Evolutionary conservation across 495 filamentous ascomycete species (phyloP), one percentile per base, ranked within the genome.

Genomic region (Collariella sp.): DNA sequence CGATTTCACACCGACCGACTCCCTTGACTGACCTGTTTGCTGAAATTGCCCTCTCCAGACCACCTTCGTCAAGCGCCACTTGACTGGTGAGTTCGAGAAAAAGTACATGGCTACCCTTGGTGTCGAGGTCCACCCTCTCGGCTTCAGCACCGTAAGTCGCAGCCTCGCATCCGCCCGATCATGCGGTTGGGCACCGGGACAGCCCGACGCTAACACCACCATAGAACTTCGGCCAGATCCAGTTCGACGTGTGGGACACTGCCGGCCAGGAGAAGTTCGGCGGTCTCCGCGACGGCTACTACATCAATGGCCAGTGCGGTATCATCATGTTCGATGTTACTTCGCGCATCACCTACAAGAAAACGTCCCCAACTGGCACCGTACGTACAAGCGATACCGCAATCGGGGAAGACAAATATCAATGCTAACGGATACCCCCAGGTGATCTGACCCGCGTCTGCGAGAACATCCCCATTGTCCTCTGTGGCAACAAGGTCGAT

Each of bases 281-380:
- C 79, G 94, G 94, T 79, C 88, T 99, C 65, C 84, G 94, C 76
- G 94, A 99, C 78, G 94, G 94, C 57, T 99, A 99, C 82, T 99
- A 99, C 77, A 99, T 99, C 83, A 97, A 96, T 81, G 94, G 94
- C 61, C 93, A 97, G 78, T 96, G 93, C 72, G 94, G 94, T 78
- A 95, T 99, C 80, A 97, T 99, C 84, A 99, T 99, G 94, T 99
- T 99, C 76, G 94, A 99, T 72, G 94, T 99, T 53, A 99, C 94
- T 45, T 97, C 94, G 58, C 89, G 94, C 71, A 99, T 99, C 73
- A 99, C 94, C 68, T 99, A 99, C 85, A 99, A 99, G 87, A 99
- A n/a, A n/a, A 99, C 79, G 94, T 99, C 54, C 94, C 94, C 72
- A 97, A 97, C 87, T 99, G 94, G 94, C 94, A 99, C 75, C 94